These are phyloP conservation scores for Sarcomyxa edulis DNA, from an alignment of 768 basidiomycete genomes.

Conservation along the genomic window DNA sequence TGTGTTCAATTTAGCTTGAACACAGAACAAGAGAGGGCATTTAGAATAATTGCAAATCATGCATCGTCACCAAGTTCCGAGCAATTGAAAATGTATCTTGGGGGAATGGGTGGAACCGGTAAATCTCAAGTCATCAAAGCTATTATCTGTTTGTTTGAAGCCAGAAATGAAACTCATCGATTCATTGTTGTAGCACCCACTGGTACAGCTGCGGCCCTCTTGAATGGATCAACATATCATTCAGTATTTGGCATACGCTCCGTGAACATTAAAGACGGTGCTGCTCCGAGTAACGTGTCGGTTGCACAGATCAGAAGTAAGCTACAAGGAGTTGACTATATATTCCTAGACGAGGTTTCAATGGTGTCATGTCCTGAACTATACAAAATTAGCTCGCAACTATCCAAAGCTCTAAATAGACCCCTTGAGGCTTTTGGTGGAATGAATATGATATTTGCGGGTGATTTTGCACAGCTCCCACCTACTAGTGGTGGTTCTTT, in stretches of 20 bases:
- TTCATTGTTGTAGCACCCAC: slow-evolving; percentile 21
- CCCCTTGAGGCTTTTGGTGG: slow-evolving; percentile 25
- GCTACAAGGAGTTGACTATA: slow-evolving; percentile 26
- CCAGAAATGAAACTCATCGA: slow-evolving; percentile 17
- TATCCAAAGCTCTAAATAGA: slow-evolving; percentile 14
- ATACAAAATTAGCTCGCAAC: slow-evolving; percentile 19
- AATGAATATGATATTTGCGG: slow-evolving; percentile 35
- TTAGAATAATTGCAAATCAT: slow-evolving; percentile 22
- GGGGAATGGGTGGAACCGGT: slow-evolving; percentile 28
- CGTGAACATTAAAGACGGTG: slow-evolving; percentile 3
- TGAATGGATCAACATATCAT: slow-evolving; percentile 31
- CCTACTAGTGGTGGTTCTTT: slow-evolving; percentile 17
- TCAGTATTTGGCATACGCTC: slow-evolving; percentile 22
- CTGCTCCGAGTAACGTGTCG: slow-evolving; percentile 1
- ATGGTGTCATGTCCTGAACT: slow-evolving; percentile 32
- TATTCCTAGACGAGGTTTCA: slow-evolving; percentile 39
- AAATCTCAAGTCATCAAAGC: slow-evolving; percentile 26
- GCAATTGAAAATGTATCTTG: slow-evolving; percentile 25
- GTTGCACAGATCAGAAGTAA: slow-evolving; percentile 2
- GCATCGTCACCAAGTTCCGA: slow-evolving; percentile 5
- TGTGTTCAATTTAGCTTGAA: slow-evolving; percentile 17
- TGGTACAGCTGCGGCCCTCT: slow-evolving; percentile 17
- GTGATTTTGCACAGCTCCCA: slow-evolving; percentile 42
- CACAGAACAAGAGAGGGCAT: slow-evolving; percentile 25
- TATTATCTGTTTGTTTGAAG: slow-evolving; percentile 15